Percentiles rank a stretch among this genome's conserved stretches.
Conservation (phyloP, 225 moss, liverwort and hornwort genomes). For the Physcomitrium patens region DNA sequence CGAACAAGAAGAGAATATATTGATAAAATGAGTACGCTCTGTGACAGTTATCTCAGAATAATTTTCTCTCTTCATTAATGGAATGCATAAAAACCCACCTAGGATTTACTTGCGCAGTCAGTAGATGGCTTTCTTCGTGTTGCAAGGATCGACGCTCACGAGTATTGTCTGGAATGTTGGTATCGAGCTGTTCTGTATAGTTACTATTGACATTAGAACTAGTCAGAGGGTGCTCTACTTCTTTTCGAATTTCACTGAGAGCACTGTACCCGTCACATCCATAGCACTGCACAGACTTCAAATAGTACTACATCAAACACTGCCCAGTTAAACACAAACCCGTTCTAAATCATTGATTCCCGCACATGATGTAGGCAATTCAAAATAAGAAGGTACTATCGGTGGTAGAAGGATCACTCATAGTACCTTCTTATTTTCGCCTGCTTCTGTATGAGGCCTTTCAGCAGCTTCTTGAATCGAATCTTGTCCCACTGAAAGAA, state of each 20-base stretch:
- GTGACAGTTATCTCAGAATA: neutral
- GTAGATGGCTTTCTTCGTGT: constrained; percentile 33
- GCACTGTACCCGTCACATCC: constrained; percentile 53
- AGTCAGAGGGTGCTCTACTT: constrained; percentile 34
- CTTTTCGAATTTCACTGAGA: constrained; percentile 53
- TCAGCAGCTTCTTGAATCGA: constrained; percentile 30
- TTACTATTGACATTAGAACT: constrained; percentile 33
- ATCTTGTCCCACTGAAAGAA: constrained; percentile 17
- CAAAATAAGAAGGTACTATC: neutral
- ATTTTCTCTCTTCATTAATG: neutral
- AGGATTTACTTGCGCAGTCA: constrained; percentile 30
- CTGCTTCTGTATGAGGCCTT: constrained; percentile 35
- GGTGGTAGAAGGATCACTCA: neutral
- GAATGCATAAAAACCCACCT: constrained; percentile 30
- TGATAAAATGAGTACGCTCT: neutral
- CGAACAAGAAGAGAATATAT: neutral
- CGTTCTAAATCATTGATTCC: constrained; percentile 6
- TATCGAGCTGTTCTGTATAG: constrained; percentile 34
- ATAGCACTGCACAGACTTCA: constrained; percentile 42
- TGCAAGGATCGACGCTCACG: constrained; percentile 35
- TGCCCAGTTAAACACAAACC: neutral
- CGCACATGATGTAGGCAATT: neutral
- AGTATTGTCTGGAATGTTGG: constrained; percentile 33
- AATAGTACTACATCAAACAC: neutral
- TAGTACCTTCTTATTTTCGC: constrained; percentile 44